Base-by-base conservation (phyloP, 1,139 yeast species). In the Meyerozyma elateridarum region DNA sequence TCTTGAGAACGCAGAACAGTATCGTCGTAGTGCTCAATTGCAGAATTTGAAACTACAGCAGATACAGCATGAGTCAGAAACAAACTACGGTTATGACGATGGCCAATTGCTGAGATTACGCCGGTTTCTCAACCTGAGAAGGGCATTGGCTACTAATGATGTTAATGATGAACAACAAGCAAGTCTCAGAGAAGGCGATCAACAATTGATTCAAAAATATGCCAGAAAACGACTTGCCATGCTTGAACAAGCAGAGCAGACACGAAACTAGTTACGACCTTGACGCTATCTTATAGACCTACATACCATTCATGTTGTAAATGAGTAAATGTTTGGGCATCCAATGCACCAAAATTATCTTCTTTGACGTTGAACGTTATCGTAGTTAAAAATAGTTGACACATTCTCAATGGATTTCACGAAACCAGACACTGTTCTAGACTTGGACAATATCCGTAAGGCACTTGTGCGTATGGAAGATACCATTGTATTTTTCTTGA, bases 401-500 rank as follows among this genome's bases (percentile, higher is more conserved):
- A 22, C 29, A 20, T 19, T 22, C 39, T 52, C 32, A 26, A 88
- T 91, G 96, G 95, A 91, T 58, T 89, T 89, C 56, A 72, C 76
- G 57, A 76, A 79, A 44, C 93, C 95, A 9, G 83, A 80, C 28
- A 76, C 95, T 0, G 96, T 88, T 6, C 71, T 91, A 36, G 76
- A 87, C 51, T 66, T 91, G 40, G 66, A 66, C 48, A 88, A 91
- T 56, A 91, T 91, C 48, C 79, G 98, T 42, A 78, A 75, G 40
- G 85, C 89, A 14, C 67, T 91, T 34, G 81, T 88, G 28, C 76
- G 96, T 33, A 87, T 91, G 96, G 98, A 91, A 51, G 98, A 91
- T 56, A 83, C 96, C 7, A 88, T 91, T 48, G 85, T 91, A 41
- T 91, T 89, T 67, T 85, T 83, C 38, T 73, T 91, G 46, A 89